Percentiles rank a stretch among this genome's conserved stretches.
These are phyloP conservation scores for Rhododendron mucronatum DNA, from an alignment of 148 eudicot genomes.

Conservation along the genomic window DNA sequence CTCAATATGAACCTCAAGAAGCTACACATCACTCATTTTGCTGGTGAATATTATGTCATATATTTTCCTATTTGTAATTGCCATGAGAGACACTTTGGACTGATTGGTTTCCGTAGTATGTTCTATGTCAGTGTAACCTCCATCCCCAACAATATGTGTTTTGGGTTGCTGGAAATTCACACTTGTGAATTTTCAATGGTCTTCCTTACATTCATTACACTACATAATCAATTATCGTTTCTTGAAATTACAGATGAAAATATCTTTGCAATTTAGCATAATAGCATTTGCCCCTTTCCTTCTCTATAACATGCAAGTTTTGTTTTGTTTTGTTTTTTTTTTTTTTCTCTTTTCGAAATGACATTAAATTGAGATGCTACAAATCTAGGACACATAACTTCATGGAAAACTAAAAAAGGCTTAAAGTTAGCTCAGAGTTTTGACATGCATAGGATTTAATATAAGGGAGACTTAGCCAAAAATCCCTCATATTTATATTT, in stretches of 20 bases:
- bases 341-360: background rate
- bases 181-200: background rate
- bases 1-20: background rate
- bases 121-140: background rate
- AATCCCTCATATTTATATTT: no score
- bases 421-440: background rate
- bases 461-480: no score
- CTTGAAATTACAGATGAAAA: background rate
- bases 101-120: background rate
- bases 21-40: background rate
- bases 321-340: no score
- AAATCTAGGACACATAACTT: background rate
- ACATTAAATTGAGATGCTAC: background rate
- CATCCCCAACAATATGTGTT: background rate
- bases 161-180: background rate
- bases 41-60: background rate
- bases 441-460: background rate
- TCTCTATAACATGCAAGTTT: background rate
- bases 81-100: background rate
- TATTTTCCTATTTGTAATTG: background rate
- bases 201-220: background rate
- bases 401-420: background rate
- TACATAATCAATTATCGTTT: background rate
- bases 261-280: background rate
- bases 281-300: background rate